These are phyloP conservation scores for Curvularia spicifera DNA, from an alignment of 2,329 filamentous ascomycete genomes.

Conservation along the genomic window DNA sequence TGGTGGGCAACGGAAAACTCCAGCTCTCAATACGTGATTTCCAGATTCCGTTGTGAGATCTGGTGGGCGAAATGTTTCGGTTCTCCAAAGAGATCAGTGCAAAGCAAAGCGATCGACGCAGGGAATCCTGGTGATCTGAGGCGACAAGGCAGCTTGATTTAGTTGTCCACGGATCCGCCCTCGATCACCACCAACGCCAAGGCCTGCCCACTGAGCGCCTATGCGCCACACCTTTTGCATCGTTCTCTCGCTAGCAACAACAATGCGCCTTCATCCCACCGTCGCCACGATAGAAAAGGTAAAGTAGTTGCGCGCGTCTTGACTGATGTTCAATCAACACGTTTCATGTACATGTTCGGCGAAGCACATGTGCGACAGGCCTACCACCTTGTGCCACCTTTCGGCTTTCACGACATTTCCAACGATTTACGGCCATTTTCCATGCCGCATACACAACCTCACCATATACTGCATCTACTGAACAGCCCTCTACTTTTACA, in stretches of 20 bases:
- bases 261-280: background rate
- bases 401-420: slow-evolving; percentile 16
- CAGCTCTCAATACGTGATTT: background rate
- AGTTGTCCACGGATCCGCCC: background rate
- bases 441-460: slow-evolving; percentile 33
- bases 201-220: background rate
- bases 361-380: background rate
- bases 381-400: background rate
- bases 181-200: background rate
- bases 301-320: background rate
- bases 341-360: background rate
- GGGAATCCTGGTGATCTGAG: background rate
- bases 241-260: background rate
- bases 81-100: background rate
- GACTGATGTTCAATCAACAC: background rate
- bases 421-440: slow-evolving; percentile 27
- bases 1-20: background rate
- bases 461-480: slow-evolving; percentile 25
- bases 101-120: slow-evolving; percentile 3
- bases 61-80: background rate
- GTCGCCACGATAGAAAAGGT: background rate
- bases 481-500: slow-evolving; percentile 15
- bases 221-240: background rate
- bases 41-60: no score
- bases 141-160: slow-evolving; percentile 1